phyloP scores from a whole-genome alignment of 306 rosid species.

The Malus sieversii region DNA sequence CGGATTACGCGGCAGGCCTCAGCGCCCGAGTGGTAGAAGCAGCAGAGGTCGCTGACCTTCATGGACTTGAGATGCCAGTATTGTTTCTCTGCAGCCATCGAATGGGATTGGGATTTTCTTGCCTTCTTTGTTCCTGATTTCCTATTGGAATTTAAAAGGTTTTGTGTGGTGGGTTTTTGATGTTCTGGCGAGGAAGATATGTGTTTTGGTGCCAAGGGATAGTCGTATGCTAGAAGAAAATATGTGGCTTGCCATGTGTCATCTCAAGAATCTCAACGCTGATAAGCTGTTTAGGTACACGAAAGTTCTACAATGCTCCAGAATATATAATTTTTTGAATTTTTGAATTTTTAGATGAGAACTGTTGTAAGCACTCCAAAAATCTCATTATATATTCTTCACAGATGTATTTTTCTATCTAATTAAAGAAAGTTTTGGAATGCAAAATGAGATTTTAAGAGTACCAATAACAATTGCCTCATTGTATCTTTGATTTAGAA shows the following conservation, averaged over 20 bases:
- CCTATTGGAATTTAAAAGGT: background rate
- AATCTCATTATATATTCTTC: no score
- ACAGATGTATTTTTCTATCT: no score
- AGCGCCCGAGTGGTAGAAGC: conserved; percentile 81
- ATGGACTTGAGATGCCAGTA: conserved; percentile 69
- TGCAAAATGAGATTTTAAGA: no score
- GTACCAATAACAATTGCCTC: no score
- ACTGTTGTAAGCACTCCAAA: no score
- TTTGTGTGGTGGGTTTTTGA: background rate
- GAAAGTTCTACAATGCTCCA: no score
- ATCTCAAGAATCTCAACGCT: background rate
- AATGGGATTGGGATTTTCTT: background rate
- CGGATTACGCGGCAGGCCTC: conserved; percentile 74
- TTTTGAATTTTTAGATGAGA: no score
- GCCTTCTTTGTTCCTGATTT: background rate
- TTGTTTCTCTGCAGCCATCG: conserved; percentile 19
- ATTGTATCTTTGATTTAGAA: no score
- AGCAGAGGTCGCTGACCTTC: conserved; percentile 56
- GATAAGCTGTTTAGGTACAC: no score
- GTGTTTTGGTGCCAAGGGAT: background rate
- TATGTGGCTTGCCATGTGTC: background rate
- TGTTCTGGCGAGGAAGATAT: background rate
- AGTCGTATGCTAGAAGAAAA: background rate
- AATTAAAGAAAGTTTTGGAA: no score
- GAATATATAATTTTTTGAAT: no score